These are phyloP conservation scores for Solanum commersonii DNA, from an alignment of 257 asterid species.

Conservation along the genomic window DNA sequence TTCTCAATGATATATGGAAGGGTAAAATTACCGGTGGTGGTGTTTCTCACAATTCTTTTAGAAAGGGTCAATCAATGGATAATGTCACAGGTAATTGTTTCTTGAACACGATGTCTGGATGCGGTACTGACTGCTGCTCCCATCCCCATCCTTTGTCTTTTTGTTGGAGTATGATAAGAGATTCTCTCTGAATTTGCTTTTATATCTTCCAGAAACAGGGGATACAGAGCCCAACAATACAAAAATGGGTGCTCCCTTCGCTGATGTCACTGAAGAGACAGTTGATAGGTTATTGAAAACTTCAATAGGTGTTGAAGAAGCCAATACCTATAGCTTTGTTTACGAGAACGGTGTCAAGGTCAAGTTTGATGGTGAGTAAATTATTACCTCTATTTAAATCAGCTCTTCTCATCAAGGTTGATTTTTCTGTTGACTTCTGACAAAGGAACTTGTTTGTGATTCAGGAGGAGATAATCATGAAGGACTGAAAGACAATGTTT, in stretches of 20 bases:
- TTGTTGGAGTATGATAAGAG: background rate
- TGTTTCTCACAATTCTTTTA: conserved; percentile 37
- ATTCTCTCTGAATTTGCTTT: background rate
- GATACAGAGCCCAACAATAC: conserved; percentile 32
- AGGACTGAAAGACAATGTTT: conserved; percentile 22
- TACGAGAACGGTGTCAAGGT: conserved; percentile 14
- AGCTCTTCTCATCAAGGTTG: background rate
- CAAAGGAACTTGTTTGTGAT: background rate
- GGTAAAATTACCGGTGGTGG: conserved; percentile 71
- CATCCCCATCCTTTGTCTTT: background rate
- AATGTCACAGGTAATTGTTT: conserved; percentile 42
- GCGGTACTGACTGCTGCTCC: background rate
- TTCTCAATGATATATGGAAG: conserved; percentile 59
- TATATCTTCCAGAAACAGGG: conserved; percentile 22
- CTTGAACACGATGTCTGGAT: background rate
- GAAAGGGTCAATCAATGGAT: conserved; percentile 52
- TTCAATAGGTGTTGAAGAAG: conserved; percentile 17
- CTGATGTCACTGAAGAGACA: conserved; percentile 24
- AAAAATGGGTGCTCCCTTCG: conserved; percentile 22
- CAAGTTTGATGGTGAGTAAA: conserved; percentile 12
- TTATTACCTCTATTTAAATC: background rate
- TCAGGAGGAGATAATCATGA: conserved; percentile 25
- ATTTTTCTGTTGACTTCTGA: background rate
- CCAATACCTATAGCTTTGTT: conserved; percentile 20
- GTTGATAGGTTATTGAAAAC: conserved; percentile 20